Evolutionary conservation across 176 grass and related monocot genomes (phyloP).

Genomic region (Oryza australiensis): DNA sequence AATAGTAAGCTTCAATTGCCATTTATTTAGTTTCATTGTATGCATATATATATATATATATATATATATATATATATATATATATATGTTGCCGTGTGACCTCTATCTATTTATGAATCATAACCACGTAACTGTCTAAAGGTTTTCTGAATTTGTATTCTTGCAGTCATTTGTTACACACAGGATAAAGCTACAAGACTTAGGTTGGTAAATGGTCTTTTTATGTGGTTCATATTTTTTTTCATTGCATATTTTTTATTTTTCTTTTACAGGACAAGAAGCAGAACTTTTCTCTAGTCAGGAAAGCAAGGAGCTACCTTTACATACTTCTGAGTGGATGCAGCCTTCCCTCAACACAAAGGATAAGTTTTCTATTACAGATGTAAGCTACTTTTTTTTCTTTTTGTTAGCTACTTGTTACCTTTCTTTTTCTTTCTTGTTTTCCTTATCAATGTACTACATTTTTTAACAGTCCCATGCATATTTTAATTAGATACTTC

Average conservation of each 20-base stretch:
- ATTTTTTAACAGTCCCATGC: conserved; percentile 14
- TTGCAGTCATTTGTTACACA: conserved; percentile 92
- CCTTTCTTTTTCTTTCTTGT: neutral
- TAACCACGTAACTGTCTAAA: conserved; percentile 17
- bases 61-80: conserved; percentile 24
- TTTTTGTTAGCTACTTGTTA: conserved; percentile 39
- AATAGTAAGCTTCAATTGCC: neutral
- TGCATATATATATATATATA: neutral
- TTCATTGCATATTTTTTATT: neutral
- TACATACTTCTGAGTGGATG: conserved; percentile 69
- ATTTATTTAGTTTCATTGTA: neutral
- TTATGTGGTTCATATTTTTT: conserved; percentile 9
- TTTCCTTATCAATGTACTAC: conserved; percentile 1
- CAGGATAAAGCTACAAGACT: conserved; percentile 67
- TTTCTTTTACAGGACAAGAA: conserved; percentile 46
- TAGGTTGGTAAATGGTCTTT: conserved; percentile 48
- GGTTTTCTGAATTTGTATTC: conserved; percentile 23
- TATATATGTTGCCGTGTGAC: neutral
- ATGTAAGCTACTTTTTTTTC: conserved; percentile 46
- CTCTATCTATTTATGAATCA: conserved; percentile 7
- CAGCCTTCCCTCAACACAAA: conserved; percentile 68
- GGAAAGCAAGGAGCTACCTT: conserved; percentile 28
- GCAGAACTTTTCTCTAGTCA: conserved; percentile 31
- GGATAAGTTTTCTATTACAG: conserved; percentile 67
- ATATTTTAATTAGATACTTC: conserved; percentile 35